phyloP scores from a whole-genome alignment of 139 green algal genomes.

The Axilococcus clingmanii region DNA sequence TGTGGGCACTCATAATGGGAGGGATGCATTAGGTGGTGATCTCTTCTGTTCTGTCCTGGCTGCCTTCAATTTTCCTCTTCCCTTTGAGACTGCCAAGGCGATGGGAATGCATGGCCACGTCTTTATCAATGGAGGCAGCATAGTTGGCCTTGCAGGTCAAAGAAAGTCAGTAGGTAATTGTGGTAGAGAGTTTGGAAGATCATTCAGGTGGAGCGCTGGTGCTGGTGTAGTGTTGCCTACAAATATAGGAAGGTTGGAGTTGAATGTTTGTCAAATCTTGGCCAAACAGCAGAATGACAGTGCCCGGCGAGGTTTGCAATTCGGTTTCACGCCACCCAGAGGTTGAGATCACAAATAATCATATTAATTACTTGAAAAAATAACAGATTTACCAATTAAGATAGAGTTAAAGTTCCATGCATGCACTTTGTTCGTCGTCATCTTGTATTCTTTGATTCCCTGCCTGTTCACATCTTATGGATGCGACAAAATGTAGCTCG shows the following conservation, averaged over 20 bases:
- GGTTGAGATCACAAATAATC: constrained; percentile 19
- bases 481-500: no score
- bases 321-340: constrained; percentile 43
- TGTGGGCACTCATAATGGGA: no score
- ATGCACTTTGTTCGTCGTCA: no score
- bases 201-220: constrained; percentile 3
- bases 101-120: constrained; percentile 52
- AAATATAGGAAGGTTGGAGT: constrained; percentile 19
- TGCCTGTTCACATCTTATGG: no score
- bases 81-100: constrained; percentile 23
- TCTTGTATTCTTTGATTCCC: no score
- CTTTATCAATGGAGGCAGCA: constrained; percentile 65
- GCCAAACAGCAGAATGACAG: constrained; percentile 36
- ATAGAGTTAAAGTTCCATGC: no score
- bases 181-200: constrained; percentile 9
- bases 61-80: constrained; percentile 50
- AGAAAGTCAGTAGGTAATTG: constrained; percentile 17
- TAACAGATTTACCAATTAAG: no score
- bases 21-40: constrained; percentile 62
- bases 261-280: constrained; percentile 27
- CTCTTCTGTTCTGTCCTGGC: constrained; percentile 46
- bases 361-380: no score
- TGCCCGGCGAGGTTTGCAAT: constrained; percentile 44
- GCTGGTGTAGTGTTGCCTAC: constrained; percentile 26
- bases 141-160: constrained; percentile 22